Conservation (phyloP, 106 monocot genomes). For the Acanthochlamys bracteata region DNA sequence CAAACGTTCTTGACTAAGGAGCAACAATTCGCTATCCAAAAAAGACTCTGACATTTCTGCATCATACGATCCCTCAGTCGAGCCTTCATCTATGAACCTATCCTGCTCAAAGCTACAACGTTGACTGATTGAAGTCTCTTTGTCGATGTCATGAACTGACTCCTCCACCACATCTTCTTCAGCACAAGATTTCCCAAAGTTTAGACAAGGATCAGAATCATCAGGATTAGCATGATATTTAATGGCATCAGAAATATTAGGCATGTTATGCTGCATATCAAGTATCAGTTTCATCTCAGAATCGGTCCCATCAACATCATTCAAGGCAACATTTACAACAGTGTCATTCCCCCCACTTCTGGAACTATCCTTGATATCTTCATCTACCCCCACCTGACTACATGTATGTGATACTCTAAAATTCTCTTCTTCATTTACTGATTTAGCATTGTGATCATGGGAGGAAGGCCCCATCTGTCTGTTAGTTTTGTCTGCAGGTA, state of each 20-base stretch:
- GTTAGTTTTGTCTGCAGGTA: slow-evolving; percentile 2
- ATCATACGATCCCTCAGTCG: slow-evolving; percentile 8
- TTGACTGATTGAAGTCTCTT: not conserved
- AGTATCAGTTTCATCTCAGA: too few relatives aligned
- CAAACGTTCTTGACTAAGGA: slow-evolving; percentile 58
- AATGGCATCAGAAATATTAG: too few relatives aligned
- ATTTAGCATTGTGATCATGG: not conserved
- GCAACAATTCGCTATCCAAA: slow-evolving; percentile 56
- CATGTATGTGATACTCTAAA: slow-evolving; percentile 1
- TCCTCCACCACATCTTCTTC: too few relatives aligned
- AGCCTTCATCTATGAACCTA: slow-evolving; percentile 4
- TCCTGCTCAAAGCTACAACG: slow-evolving; percentile 2
- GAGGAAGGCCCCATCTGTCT: slow-evolving; percentile 5
- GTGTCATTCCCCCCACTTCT: slow-evolving; percentile 5
- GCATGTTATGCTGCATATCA: too few relatives aligned
- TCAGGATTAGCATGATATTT: too few relatives aligned
- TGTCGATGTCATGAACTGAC: too few relatives aligned
- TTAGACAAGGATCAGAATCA: too few relatives aligned
- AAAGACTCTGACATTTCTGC: slow-evolving; percentile 22
- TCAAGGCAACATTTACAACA: too few relatives aligned
- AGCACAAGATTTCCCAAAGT: too few relatives aligned
- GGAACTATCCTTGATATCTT: slow-evolving; percentile 12
- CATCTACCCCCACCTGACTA: not conserved
- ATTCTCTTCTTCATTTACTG: slow-evolving; percentile 2
- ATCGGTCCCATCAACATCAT: too few relatives aligned